Percentiles rank a stretch among this genome's conserved stretches.
Evolutionary conservation across 768 basidiomycete genomes (phyloP).

Genomic region (Xanthoconium stramineum): DNA sequence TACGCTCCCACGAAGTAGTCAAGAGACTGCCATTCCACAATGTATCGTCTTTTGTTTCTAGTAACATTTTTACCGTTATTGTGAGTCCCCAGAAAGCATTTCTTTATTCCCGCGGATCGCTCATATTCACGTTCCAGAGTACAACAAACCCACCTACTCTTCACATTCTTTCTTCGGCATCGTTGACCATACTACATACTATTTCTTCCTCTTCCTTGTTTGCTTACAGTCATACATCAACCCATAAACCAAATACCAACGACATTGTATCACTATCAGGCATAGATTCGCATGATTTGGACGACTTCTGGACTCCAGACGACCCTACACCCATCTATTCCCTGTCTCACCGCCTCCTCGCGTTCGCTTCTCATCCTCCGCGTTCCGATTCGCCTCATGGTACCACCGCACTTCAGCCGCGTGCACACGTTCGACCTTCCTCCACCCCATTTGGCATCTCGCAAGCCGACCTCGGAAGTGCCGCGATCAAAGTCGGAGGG

Average conservation of each 20-base stretch:
- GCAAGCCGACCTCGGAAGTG: conserved; percentile 51
- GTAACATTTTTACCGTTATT: conserved; percentile 49
- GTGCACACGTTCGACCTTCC: conserved; percentile 24
- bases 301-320: conserved; percentile 14
- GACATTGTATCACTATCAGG: conserved; percentile 39
- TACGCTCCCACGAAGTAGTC: conserved; percentile 47
- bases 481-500: conserved; percentile 56
- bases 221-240: conserved; percentile 39
- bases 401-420: conserved; percentile 16
- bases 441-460: conserved; percentile 32
- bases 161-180: conserved; percentile 53
- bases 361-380: conserved; percentile 46
- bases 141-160: conserved; percentile 54
- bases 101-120: neutral
- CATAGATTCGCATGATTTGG: conserved; percentile 27
- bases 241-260: conserved; percentile 34
- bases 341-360: conserved; percentile 53
- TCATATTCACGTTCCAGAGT: conserved; percentile 38
- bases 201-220: conserved; percentile 47
- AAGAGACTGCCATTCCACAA: conserved; percentile 45
- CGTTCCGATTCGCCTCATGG: conserved; percentile 22
- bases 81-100: conserved; percentile 38
- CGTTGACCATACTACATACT: conserved; percentile 48
- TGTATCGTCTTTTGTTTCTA: conserved; percentile 44
- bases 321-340: conserved; percentile 50